Percentiles rank a stretch among this genome's conserved stretches.
These are phyloP conservation scores for Botrytis deweyae DNA, from an alignment of 2,329 filamentous ascomycete species.

Conservation along the genomic window DNA sequence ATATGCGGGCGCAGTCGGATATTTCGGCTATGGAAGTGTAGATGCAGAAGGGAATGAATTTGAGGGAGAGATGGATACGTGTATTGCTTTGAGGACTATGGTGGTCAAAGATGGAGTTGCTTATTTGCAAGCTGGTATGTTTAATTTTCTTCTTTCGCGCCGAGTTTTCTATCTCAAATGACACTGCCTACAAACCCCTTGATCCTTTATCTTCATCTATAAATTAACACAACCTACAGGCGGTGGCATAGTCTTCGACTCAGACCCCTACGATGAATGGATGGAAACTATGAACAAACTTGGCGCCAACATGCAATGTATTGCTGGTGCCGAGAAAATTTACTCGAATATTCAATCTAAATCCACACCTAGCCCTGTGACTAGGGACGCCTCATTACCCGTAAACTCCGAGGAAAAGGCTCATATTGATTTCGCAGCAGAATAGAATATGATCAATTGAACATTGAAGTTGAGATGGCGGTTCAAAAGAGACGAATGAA, in stretches of 20 bases:
- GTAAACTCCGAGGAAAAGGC: constrained; percentile 20
- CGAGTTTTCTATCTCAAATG: background rate
- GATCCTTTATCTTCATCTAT: background rate
- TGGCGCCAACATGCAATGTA: constrained; percentile 83
- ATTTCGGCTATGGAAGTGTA: constrained; percentile 84
- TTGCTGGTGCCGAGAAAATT: constrained; percentile 74
- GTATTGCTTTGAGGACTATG: constrained; percentile 78
- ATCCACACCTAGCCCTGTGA: background rate
- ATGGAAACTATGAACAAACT: constrained; percentile 97
- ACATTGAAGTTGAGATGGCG: background rate
- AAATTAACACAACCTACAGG: constrained; percentile 44
- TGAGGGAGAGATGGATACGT: constrained; percentile 90
- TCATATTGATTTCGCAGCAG: constrained; percentile 33
- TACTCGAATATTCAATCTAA: constrained; percentile 31
- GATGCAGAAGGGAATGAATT: constrained; percentile 59
- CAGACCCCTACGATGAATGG: constrained; percentile 87
- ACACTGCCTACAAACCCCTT: background rate
- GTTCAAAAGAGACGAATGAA: background rate
- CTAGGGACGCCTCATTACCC: constrained; percentile 2
- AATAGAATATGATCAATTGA: constrained; percentile 13
- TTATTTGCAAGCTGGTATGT: constrained; percentile 76
- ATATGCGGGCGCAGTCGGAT: constrained; percentile 94
- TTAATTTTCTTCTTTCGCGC: background rate
- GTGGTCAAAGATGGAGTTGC: constrained; percentile 86
- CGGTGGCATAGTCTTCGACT: constrained; percentile 93